phyloP scores from a whole-genome alignment of 164 flowering plant genomes.

The Platanus orientalis region DNA sequence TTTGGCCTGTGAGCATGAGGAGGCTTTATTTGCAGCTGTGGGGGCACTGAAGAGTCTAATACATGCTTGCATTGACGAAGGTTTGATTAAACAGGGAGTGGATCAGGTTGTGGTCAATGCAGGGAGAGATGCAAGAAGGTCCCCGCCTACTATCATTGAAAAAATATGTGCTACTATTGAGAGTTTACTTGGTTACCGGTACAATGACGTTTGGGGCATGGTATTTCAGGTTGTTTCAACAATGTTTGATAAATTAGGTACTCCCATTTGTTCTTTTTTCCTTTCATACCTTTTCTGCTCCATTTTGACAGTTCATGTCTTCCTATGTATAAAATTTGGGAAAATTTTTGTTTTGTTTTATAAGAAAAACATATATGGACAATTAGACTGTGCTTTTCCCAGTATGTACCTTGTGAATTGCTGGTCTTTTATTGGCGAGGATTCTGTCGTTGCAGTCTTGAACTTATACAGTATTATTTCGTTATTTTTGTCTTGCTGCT shows the following conservation, averaged over 20 bases:
- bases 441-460: too few relatives aligned
- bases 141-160: constrained; percentile 72
- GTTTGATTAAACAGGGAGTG: constrained; percentile 71
- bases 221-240: constrained; percentile 71
- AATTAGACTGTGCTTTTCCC: too few relatives aligned
- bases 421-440: too few relatives aligned
- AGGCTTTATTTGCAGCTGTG: constrained; percentile 65
- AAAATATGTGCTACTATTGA: constrained; percentile 77
- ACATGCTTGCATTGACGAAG: constrained; percentile 65
- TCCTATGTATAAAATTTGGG: too few relatives aligned
- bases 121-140: constrained; percentile 30
- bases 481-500: too few relatives aligned
- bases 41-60: constrained; percentile 67
- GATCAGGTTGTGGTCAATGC: constrained; percentile 34
- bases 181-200: constrained; percentile 75
- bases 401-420: too few relatives aligned
- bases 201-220: constrained; percentile 71
- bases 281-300: too few relatives aligned
- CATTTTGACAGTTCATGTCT: too few relatives aligned
- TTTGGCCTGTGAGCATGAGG: constrained; percentile 75
- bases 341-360: too few relatives aligned
- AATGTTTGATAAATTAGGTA: constrained; percentile 92
- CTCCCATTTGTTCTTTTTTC: neutral
- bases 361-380: too few relatives aligned
- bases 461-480: too few relatives aligned